Evolutionary conservation across 2,329 filamentous ascomycete genomes (phyloP).

Genomic region (Harringtonia aguacate): DNA sequence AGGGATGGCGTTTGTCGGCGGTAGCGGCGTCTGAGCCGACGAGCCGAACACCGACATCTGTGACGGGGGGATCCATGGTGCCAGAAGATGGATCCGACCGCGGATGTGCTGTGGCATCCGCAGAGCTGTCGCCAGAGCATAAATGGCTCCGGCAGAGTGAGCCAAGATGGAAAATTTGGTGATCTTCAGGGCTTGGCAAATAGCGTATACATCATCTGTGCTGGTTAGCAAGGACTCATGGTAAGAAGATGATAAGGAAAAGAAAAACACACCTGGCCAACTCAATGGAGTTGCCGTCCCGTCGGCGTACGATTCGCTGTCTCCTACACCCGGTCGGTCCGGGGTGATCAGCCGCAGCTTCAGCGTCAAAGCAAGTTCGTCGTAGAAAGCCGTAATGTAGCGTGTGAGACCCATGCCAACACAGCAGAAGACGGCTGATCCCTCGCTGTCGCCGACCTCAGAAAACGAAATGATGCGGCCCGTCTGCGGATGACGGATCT

Average conservation of each 20-base stretch:
- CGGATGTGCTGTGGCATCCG: slow-evolving; percentile 95
- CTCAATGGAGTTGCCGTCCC: slow-evolving; percentile 76
- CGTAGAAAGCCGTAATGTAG: slow-evolving; percentile 95
- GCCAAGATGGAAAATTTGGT: slow-evolving; percentile 94
- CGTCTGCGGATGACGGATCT: slow-evolving; percentile 74
- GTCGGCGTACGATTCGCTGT: slow-evolving; percentile 76
- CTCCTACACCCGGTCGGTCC: slow-evolving; percentile 87
- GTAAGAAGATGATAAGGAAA: background rate
- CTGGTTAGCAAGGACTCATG: slow-evolving; percentile 17
- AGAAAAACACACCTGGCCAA: slow-evolving; percentile 68
- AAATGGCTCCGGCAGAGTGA: slow-evolving; percentile 95
- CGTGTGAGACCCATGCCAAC: slow-evolving; percentile 96
- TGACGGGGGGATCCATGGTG: slow-evolving; percentile 94
- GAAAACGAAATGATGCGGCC: slow-evolving; percentile 89
- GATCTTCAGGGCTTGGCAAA: slow-evolving; percentile 85
- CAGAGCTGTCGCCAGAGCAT: slow-evolving; percentile 86
- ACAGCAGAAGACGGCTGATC: slow-evolving; percentile 89
- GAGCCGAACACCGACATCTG: slow-evolving; percentile 73
- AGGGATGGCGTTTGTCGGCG: slow-evolving; percentile 77
- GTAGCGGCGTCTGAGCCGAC: slow-evolving; percentile 53
- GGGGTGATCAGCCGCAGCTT: slow-evolving; percentile 86
- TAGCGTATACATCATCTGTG: slow-evolving; percentile 71
- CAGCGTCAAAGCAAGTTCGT: slow-evolving; percentile 81
- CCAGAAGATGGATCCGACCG: slow-evolving; percentile 85
- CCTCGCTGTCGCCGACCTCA: slow-evolving; percentile 86